Evolutionary conservation across 1,139 yeast genomes (phyloP), one percentile per base, ranked within the genome.

Genomic region (Tardiomyces depauwii): DNA sequence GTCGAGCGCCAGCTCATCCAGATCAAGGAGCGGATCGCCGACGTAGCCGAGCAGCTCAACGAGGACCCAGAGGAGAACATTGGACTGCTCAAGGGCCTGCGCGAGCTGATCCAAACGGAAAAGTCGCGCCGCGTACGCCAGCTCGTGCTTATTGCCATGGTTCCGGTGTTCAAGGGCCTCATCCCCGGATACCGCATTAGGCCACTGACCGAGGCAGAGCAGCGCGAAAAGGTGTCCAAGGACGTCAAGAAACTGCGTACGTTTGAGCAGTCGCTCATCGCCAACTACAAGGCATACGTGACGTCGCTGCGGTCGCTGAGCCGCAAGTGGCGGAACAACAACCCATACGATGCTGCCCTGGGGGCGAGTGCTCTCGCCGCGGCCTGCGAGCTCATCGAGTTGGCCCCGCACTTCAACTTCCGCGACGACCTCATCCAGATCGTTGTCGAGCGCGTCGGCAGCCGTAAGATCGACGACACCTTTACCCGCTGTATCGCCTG

Each of bases 21-120:
- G 51, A 71, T 85, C 44, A 86, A 88, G 56, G 97, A 88, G 64
- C 86, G 82, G 49, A 76, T 91, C 32, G 96, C 97, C 0, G 81
- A 76, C 14, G 64, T 82, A 45, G 96, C 95, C 1, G 85, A 85
- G 32, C 75, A 74, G 45, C 66, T 91, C 40, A 79, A 80, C 58
- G 95, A 89, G 62, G 88, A 87, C 50, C 96, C 98, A 1, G 97
- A 91, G 61, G 95, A 86, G 57, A 78, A 89, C 59, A 71, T 82
- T 13, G 63, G 75, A 5, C 73, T 80, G 44, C 68, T 91, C 23
- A 74, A 84, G 2, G 77, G 89, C 57, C 69, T 91, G 45, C 70
- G 89, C 42, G 82, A 77, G 52, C 79, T 86, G 82, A 30, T 30
- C 36, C 36, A 30, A 10, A 72, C 86, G 1, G 74, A 72, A 49